These are phyloP conservation scores for Halenospora varia DNA, from an alignment of 495 filamentous ascomycete genomes.

Conservation along the genomic window DNA sequence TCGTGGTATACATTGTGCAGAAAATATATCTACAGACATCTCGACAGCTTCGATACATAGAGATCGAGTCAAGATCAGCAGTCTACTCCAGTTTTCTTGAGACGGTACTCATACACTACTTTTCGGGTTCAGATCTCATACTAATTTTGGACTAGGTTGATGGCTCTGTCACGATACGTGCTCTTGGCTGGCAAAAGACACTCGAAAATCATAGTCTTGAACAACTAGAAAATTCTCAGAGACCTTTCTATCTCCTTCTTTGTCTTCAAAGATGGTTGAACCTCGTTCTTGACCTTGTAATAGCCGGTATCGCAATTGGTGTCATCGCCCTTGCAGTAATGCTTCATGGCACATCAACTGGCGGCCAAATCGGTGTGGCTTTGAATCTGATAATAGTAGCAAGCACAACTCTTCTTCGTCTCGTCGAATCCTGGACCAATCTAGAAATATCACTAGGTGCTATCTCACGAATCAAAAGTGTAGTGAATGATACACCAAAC, in stretches of 20 bases:
- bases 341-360: slow-evolving; percentile 25
- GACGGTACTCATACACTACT: slow-evolving; percentile 23
- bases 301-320: slow-evolving; percentile 31
- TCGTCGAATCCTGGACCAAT: slow-evolving; percentile 10
- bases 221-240: slow-evolving; percentile 36
- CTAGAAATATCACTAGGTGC: slow-evolving; percentile 36
- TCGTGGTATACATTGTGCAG: slow-evolving; percentile 48
- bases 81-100: slow-evolving; percentile 44
- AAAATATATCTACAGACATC: slow-evolving; percentile 58
- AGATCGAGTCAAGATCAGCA: slow-evolving; percentile 38
- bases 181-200: slow-evolving; percentile 31
- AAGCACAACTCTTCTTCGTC: slow-evolving; percentile 13
- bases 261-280: slow-evolving; percentile 41
- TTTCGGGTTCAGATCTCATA: background rate
- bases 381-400: slow-evolving; percentile 2
- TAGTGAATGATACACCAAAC: slow-evolving; percentile 30
- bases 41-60: slow-evolving; percentile 54
- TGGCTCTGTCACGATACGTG: slow-evolving; percentile 36
- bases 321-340: slow-evolving; percentile 29
- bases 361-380: slow-evolving; percentile 4
- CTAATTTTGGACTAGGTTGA: slow-evolving; percentile 20
- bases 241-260: slow-evolving; percentile 40
- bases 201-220: slow-evolving; percentile 6
- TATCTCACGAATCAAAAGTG: slow-evolving; percentile 31
- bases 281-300: slow-evolving; percentile 34